Base-by-base conservation (phyloP, 148 eudicot genomes). In the Diospyros kaki region DNA sequence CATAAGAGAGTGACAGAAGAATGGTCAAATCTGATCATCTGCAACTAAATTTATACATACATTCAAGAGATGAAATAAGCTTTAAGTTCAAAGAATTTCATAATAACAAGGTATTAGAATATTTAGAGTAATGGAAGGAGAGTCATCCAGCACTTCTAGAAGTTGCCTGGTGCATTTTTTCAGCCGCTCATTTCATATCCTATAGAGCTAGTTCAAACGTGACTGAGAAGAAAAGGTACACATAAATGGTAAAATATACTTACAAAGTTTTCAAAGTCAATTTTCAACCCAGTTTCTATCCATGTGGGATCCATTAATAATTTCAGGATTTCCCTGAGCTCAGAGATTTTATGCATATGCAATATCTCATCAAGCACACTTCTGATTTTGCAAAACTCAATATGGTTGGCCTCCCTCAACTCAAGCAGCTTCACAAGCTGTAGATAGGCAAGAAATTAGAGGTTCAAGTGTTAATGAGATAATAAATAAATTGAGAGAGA, bases 401-500 rank as follows among this genome's bases (percentile, higher is more conserved):
- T 83, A 83, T 95, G 98, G 88, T 92, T 95, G 67, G 94, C 95
- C 85, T 95, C 98, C 87, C 93, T 89, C 81, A 87, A 86, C 85
- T 95, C 98, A 78, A 95, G 96, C 75, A 95, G 88, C 86, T 95
- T 95, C 79, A 95, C 98, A 71, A 95, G 94, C 98, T 95, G 96
- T 78, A 87, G 44, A 70, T 66, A 66, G 76, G 41, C 71, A 78
- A 68, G 12, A 62, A 61, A 68, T 3, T 11, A 28, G 15, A n/a
- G 71, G 7, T 1, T 18, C n/a, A 46, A 67, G 55, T 6, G 11
- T 53, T 1, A 54, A 48, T 28, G 28, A 55, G n/a, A 46, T 14
- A 69, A 17, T 45, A 65, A 39, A 55, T 40, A 38, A 39, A 61
- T 41, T 48, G 56, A 38, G 9, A 38, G 13, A 58, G 9, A 51